Evolutionary conservation across 2,329 filamentous ascomycete species (phyloP), one percentile per base, ranked within the genome.

Genomic region (Trichoderma atroviride): DNA sequence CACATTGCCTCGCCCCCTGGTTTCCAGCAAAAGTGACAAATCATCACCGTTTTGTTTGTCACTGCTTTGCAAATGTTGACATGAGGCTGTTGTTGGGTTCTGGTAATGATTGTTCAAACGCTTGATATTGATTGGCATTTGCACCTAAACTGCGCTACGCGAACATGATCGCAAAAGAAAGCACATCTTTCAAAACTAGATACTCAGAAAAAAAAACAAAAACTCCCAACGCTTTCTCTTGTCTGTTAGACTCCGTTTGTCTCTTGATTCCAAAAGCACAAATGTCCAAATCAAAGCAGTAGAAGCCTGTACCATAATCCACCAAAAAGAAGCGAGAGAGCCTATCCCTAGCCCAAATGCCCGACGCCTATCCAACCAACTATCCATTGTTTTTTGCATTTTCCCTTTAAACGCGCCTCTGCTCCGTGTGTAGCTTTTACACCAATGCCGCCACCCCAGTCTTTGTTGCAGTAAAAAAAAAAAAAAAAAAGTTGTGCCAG

Each of bases 121-220:
- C 58, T 57, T 22, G 33, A 35, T 66, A 35, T 66, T 37, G 63
- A 66, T 57, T 56, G 37, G 62, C 63, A 29, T 57, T 68, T 70
- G 29, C 59, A 68, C 29, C 56, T 63, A 68, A 43, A 55, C 67
- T 60, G 67, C 67, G 27, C 37, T 57, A 50, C 3, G 59, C 59
- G 52, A 63, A 53, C 27, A 64, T 57, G 62, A 57, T 66, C 13
- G 29, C 55, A 66, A 43, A 37, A 24, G 35, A 27, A 29, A 40
- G 16, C 55, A 24, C 19, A 16, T 43, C 40, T n/a, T 66, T 29
- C 19, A 57, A 47, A 35, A 24, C 37, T n/a, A n/a, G n/a, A n/a
- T 58, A 66, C 53, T 58, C 47, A 33, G 33, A n/a, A 4, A 35
- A 35, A 7, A 55, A 22, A 35, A 11, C 1, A 64, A 22, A 55